phyloP scores from a whole-genome alignment of 306 rosid genomes.

The Astragalus membranaceus region DNA sequence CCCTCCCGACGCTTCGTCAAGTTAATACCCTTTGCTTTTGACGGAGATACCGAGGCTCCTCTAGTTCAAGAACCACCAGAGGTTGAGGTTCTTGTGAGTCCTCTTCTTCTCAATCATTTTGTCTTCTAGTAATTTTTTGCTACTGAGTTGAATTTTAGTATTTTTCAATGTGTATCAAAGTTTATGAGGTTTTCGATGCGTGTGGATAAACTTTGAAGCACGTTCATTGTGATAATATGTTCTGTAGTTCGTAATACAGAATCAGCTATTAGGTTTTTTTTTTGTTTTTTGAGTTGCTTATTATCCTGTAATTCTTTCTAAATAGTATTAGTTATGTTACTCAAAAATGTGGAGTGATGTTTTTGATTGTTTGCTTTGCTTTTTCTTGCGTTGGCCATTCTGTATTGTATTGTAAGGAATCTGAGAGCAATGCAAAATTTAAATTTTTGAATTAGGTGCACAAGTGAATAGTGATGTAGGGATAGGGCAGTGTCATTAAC shows the following conservation, averaged over 20 bases:
- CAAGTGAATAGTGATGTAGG: background rate
- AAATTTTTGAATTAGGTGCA: background rate
- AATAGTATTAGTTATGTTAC: no score
- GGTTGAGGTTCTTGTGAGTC: slow-evolving; percentile 30
- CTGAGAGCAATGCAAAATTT: background rate
- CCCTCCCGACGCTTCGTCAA: slow-evolving; percentile 37
- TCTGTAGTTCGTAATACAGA: background rate
- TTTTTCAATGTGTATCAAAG: background rate
- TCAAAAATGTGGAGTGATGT: no score
- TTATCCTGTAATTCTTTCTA: no score
- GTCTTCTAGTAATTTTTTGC: background rate
- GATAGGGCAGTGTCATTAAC: no score
- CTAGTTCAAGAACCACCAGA: slow-evolving; percentile 42
- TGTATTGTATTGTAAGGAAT: background rate
- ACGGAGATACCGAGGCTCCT: slow-evolving; percentile 46
- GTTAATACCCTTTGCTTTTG: slow-evolving; percentile 41
- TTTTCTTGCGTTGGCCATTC: background rate
- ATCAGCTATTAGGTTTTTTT: background rate
- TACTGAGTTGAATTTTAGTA: background rate
- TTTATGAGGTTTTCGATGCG: background rate
- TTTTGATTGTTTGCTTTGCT: background rate
- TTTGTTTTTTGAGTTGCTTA: background rate
- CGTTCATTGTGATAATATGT: background rate
- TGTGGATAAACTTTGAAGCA: background rate
- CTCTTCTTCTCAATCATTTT: background rate